Evolutionary conservation across 352 stramenopile species (phyloP).

Genomic region (Phytopythium ostracodes): DNA sequence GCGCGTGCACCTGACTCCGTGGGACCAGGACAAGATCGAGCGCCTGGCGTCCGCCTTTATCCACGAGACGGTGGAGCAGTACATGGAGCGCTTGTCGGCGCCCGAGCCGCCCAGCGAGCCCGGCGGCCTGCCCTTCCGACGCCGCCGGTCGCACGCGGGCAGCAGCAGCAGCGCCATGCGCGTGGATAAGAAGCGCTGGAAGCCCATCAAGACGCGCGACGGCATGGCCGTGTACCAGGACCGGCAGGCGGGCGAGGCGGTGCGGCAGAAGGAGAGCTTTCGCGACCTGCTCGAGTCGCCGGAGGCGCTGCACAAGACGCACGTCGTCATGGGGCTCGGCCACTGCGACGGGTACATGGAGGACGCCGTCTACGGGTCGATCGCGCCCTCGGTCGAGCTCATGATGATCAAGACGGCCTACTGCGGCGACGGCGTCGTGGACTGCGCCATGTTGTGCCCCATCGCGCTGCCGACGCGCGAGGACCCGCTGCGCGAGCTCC

Average conservation of each 20-base stretch:
- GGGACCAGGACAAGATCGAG: slow-evolving; percentile 23
- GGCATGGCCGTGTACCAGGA: slow-evolving; percentile 27
- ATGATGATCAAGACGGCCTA: slow-evolving; percentile 55
- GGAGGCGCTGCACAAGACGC: slow-evolving; percentile 17
- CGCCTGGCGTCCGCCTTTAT: slow-evolving; percentile 22
- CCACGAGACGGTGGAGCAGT: slow-evolving; percentile 28
- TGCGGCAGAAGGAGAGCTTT: slow-evolving; percentile 25
- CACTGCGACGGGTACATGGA: slow-evolving; percentile 35
- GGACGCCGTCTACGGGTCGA: slow-evolving; percentile 51
- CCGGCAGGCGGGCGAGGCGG: slow-evolving; percentile 12
- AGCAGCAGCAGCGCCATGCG: slow-evolving; percentile 9
- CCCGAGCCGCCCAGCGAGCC: neutral
- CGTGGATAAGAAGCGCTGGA: slow-evolving; percentile 25
- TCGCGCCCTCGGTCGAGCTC: slow-evolving; percentile 36
- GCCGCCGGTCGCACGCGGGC: neutral
- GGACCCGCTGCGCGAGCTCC: slow-evolving; percentile 33
- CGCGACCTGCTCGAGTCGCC: slow-evolving; percentile 19
- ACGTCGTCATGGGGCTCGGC: slow-evolving; percentile 30
- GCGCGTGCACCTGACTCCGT: slow-evolving; percentile 12
- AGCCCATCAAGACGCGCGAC: slow-evolving; percentile 24
- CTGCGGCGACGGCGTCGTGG: slow-evolving; percentile 38
- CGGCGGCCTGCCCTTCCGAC: neutral
- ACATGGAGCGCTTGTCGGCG: slow-evolving; percentile 20
- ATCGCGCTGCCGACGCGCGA: slow-evolving; percentile 24
- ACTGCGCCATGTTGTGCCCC: slow-evolving; percentile 33